Conservation (phyloP, 169 alveolate genomes). For the Eimeria necatrix region DNA sequence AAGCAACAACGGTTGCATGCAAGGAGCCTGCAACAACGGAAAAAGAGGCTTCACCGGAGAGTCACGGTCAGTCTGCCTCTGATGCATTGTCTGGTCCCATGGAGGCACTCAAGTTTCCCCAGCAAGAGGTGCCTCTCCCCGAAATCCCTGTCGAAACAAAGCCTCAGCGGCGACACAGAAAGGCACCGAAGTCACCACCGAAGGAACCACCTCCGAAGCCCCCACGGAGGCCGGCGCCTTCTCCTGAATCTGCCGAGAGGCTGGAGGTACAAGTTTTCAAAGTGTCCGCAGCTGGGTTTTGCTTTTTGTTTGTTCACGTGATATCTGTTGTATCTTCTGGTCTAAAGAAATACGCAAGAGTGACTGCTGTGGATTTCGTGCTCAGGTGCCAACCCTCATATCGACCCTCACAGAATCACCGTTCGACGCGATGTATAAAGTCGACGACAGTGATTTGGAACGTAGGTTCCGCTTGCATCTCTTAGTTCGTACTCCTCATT, state of each 20-base stretch:
- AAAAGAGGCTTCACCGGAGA: too few species aligned
- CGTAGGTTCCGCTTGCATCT: not conserved
- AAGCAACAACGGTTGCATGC: too few species aligned
- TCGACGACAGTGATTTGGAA: not conserved
- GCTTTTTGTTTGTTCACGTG: not conserved
- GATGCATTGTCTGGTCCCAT: not conserved
- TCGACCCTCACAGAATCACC: not conserved
- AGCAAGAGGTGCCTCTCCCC: conserved; percentile 32
- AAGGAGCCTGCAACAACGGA: too few species aligned
- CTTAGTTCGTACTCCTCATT: too few species aligned
- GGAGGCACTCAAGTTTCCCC: not conserved
- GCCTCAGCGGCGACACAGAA: not conserved
- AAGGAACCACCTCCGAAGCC: not conserved
- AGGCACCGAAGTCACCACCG: not conserved
- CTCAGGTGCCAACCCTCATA: not conserved
- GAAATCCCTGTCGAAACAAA: not conserved
- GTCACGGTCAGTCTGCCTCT: too few species aligned
- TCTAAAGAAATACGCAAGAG: too few species aligned
- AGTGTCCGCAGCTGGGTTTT: not conserved
- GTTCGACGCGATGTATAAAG: not conserved
- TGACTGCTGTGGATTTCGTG: not conserved
- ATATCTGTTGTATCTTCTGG: not conserved
- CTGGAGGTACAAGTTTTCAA: not conserved
- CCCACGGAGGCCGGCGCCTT: not conserved
- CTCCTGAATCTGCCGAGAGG: not conserved